Evolutionary conservation across 208 protist genomes (phyloP).

Genomic region (Wallacemonas rigidus): DNA sequence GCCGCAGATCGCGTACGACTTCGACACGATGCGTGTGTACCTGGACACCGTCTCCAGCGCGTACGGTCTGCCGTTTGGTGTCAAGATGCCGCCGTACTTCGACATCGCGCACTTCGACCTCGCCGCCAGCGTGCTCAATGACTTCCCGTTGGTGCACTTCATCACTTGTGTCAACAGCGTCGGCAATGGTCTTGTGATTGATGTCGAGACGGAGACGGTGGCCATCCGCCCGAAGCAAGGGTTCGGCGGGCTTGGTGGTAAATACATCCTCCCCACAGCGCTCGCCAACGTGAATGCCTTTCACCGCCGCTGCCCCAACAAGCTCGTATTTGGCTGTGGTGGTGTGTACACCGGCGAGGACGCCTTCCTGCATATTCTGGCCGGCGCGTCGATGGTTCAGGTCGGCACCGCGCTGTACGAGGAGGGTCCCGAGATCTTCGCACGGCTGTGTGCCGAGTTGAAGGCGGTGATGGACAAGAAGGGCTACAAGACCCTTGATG

Average conservation of each 20-base stretch:
- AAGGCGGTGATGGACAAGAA: slow-evolving; percentile 79
- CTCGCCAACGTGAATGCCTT: slow-evolving; percentile 91
- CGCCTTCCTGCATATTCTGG: slow-evolving; percentile 84
- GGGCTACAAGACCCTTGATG: slow-evolving; percentile 83
- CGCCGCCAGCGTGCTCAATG: slow-evolving; percentile 81
- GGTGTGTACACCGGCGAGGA: slow-evolving; percentile 84
- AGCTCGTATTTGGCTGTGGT: slow-evolving; percentile 85
- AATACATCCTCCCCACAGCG: slow-evolving; percentile 84
- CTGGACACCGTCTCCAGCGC: slow-evolving; percentile 54
- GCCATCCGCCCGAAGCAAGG: slow-evolving; percentile 88
- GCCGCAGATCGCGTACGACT: slow-evolving; percentile 90
- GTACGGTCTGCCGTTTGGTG: slow-evolving; percentile 81
- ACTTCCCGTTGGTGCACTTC: slow-evolving; percentile 78
- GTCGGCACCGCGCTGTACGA: slow-evolving; percentile 81
- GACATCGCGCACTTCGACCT: slow-evolving; percentile 90
- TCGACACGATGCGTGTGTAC: slow-evolving; percentile 70
- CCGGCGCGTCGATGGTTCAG: slow-evolving; percentile 87
- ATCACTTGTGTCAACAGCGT: slow-evolving; percentile 91
- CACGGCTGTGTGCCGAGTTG: slow-evolving; percentile 66
- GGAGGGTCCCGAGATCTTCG: slow-evolving; percentile 79
- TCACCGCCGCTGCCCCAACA: slow-evolving; percentile 80
- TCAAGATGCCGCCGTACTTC: slow-evolving; percentile 92
- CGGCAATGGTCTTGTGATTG: slow-evolving; percentile 87
- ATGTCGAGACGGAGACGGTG: slow-evolving; percentile 77
- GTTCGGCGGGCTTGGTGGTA: slow-evolving; percentile 84